Percentiles rank a stretch among this genome's conserved stretches.
These are phyloP conservation scores for Fusarium sp. DNA, from an alignment of 2,329 filamentous ascomycete genomes.

Conservation along the genomic window DNA sequence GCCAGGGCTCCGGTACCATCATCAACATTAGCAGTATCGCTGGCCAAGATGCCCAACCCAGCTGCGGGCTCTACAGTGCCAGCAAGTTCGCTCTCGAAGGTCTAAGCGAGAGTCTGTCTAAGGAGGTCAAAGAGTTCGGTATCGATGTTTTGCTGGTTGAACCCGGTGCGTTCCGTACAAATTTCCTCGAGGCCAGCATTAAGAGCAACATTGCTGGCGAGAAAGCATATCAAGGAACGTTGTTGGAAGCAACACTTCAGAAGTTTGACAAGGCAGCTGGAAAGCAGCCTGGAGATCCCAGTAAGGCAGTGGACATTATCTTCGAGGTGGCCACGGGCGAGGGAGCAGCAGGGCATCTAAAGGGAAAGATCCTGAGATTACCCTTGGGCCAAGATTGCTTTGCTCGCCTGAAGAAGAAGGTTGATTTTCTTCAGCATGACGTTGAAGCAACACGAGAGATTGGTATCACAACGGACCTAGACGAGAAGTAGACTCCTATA, in stretches of 20 bases:
- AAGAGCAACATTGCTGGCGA: constrained; percentile 32
- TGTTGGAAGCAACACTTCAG: constrained; percentile 36
- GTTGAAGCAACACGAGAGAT: constrained; percentile 18
- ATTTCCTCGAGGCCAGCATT: constrained; percentile 49
- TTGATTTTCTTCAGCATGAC: constrained; percentile 22
- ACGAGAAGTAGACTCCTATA: background rate
- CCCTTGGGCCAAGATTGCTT: constrained; percentile 49
- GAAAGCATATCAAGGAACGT: constrained; percentile 43
- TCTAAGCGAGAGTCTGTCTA: constrained; percentile 53
- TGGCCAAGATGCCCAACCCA: constrained; percentile 50
- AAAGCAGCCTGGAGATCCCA: constrained; percentile 52
- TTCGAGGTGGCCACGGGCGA: constrained; percentile 48
- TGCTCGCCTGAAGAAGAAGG: constrained; percentile 39
- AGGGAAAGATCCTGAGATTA: constrained; percentile 46
- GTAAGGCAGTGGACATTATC: constrained; percentile 49
- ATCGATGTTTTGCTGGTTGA: constrained; percentile 57
- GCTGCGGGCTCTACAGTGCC: constrained; percentile 55
- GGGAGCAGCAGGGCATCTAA: constrained; percentile 40
- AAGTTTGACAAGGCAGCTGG: constrained; percentile 41
- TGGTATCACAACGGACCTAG: constrained; percentile 17
- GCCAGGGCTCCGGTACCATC: constrained; percentile 52
- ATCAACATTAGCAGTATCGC: constrained; percentile 58
- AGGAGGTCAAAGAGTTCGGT: constrained; percentile 54
- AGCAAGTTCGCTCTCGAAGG: constrained; percentile 57
- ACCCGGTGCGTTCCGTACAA: constrained; percentile 60